phyloP scores from a whole-genome alignment of 306 rosid genomes.

The Fragaria vesca region DNA sequence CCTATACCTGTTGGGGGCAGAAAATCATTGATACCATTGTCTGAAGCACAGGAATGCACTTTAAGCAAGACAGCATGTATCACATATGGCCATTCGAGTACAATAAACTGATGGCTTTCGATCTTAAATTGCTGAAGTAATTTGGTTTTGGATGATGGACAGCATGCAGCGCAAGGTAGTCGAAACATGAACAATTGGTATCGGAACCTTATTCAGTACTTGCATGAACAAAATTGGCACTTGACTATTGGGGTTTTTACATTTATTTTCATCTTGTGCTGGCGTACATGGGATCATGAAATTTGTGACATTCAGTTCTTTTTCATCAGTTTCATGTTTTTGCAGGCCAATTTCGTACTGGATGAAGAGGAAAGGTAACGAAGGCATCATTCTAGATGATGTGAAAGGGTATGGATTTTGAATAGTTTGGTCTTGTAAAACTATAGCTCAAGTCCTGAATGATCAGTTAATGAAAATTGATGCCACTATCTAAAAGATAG shows the following conservation, averaged over 20 bases:
- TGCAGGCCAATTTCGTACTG: conserved; percentile 53
- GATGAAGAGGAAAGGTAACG: conserved; percentile 57
- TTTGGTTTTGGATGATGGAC: conserved; percentile 35
- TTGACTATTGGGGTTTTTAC: not conserved
- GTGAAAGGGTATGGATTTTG: not conserved
- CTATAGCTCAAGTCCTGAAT: not conserved
- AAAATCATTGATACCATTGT: conserved; percentile 82
- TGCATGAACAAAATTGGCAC: not conserved
- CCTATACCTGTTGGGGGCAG: conserved; percentile 92
- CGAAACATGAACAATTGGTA: not conserved
- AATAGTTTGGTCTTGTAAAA: not conserved
- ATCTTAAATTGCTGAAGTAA: not conserved
- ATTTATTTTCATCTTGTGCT: conserved; percentile 30
- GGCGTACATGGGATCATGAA: conserved; percentile 74
- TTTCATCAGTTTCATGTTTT: conserved; percentile 64
- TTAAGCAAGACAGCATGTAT: conserved; percentile 82
- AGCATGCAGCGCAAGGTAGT: conserved; percentile 62
- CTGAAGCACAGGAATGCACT: conserved; percentile 92
- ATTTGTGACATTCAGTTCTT: conserved; percentile 73
- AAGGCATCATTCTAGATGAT: conserved; percentile 51
- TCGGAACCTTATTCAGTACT: not conserved
- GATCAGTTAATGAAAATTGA: not conserved
- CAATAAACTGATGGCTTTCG: not conserved
- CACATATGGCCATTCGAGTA: conserved; percentile 85
- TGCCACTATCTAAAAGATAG: not conserved